Evolutionary conservation across 495 filamentous ascomycete species (phyloP).

Genomic region (Viridothelium virens): DNA sequence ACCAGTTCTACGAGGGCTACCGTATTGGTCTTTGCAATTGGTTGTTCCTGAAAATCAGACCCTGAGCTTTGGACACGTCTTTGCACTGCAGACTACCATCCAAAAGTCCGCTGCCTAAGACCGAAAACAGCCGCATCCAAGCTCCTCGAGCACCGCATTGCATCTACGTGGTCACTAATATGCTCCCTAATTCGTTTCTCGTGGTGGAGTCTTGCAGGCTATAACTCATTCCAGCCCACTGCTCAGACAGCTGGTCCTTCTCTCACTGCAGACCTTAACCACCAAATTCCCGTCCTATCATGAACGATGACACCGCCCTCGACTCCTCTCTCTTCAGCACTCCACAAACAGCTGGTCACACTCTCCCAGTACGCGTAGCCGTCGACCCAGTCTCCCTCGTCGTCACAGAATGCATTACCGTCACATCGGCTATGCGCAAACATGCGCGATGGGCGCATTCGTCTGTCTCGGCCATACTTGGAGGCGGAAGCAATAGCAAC

Average conservation of each 20-base stretch:
- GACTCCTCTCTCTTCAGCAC: background rate
- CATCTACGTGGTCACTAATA: background rate
- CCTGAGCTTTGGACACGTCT: conserved; percentile 11
- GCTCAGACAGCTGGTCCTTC: background rate
- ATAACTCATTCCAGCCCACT: background rate
- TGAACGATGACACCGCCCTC: conserved; percentile 13
- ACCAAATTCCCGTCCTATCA: background rate
- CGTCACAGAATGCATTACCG: conserved; percentile 96
- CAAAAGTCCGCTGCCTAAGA: background rate
- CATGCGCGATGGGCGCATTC: conserved; percentile 94
- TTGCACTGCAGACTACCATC: background rate
- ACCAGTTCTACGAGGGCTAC: too few species aligned
- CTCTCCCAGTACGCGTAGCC: conserved; percentile 53
- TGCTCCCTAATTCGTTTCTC: background rate
- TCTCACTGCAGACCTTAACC: background rate
- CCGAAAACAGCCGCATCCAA: background rate
- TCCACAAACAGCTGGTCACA: background rate
- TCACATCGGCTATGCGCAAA: conserved; percentile 97
- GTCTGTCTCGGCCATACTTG: conserved; percentile 91
- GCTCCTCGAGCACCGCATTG: background rate
- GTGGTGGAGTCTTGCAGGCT: background rate
- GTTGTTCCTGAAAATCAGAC: background rate
- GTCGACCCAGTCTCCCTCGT: conserved; percentile 92
- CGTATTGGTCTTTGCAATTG: background rate
- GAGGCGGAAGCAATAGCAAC: conserved; percentile 44